These are phyloP conservation scores for Elaeis guineensis DNA, from an alignment of 176 grass and related monocot species.

Conservation along the genomic window DNA sequence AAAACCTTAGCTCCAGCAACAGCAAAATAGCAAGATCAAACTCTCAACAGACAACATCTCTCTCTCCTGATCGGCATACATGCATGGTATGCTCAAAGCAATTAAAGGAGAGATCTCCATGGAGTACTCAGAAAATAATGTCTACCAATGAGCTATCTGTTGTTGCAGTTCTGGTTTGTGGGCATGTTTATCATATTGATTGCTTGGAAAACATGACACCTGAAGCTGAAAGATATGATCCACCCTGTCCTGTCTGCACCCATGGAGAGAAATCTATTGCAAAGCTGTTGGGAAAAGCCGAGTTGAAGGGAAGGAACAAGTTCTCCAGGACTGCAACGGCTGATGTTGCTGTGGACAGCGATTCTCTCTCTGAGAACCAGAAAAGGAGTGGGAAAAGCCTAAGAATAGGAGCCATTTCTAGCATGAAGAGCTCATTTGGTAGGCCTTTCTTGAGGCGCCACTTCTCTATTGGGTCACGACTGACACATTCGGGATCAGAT, in stretches of 20 bases:
- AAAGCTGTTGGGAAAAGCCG: slow-evolving; percentile 42
- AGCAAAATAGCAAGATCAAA: slow-evolving; percentile 10
- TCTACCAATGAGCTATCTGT: slow-evolving; percentile 17
- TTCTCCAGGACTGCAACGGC: slow-evolving; percentile 29
- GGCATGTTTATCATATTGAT: slow-evolving; percentile 58
- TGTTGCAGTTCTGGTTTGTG: slow-evolving; percentile 54
- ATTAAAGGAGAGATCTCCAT: slow-evolving; percentile 50
- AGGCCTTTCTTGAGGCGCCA: slow-evolving; percentile 46
- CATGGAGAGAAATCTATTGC: slow-evolving; percentile 43
- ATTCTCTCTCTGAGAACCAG: slow-evolving; percentile 17
- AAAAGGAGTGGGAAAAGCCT: slow-evolving; percentile 20
- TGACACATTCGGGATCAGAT: slow-evolving; percentile 16
- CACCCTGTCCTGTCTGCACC: slow-evolving; percentile 55
- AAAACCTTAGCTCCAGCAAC: slow-evolving; percentile 24
- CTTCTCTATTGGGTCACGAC: slow-evolving; percentile 48
- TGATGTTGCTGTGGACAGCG: slow-evolving; percentile 8
- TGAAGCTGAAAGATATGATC: slow-evolving; percentile 62
- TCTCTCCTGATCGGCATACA: slow-evolving; percentile 45
- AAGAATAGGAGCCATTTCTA: slow-evolving; percentile 36
- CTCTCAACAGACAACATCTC: slow-evolving; percentile 6
- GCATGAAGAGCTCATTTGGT: slow-evolving; percentile 44
- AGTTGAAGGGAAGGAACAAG: slow-evolving; percentile 27
- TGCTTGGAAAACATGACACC: slow-evolving; percentile 63
- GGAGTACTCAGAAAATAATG: slow-evolving; percentile 40
- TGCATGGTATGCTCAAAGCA: slow-evolving; percentile 68